Percentiles rank a stretch among this genome's conserved stretches.
Evolutionary conservation across 73 alveolate genomes (phyloP).

Genomic region (Stentor coeruleus): DNA sequence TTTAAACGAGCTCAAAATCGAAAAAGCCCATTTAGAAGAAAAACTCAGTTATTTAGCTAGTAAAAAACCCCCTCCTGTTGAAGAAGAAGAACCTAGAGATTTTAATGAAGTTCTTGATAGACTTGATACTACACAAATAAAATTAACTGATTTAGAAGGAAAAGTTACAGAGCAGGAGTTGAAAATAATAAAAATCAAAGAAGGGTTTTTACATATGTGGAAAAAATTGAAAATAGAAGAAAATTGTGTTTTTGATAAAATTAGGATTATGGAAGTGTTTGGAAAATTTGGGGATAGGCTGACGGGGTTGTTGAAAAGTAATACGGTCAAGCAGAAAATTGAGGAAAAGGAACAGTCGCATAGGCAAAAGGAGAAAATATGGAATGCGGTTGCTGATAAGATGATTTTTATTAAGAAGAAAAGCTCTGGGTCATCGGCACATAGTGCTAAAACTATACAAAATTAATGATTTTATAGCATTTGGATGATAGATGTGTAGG

Average conservation of each 20-base stretch:
- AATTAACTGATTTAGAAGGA: neutral
- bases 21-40: neutral
- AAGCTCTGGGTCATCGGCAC: too few relatives aligned
- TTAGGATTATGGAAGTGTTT: neutral
- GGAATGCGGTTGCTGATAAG: constrained; percentile 3
- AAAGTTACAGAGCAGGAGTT: neutral
- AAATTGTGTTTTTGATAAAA: neutral
- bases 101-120: neutral
- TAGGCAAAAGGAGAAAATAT: neutral
- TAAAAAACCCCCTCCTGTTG: neutral
- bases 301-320: neutral
- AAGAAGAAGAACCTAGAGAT: neutral
- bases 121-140: neutral
- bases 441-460: too few relatives aligned
- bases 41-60: too few relatives aligned
- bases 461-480: too few relatives aligned
- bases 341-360: neutral
- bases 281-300: neutral
- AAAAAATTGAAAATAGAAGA: neutral
- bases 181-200: neutral
- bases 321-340: neutral
- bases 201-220: neutral
- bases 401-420: neutral
- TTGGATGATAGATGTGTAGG: too few relatives aligned
- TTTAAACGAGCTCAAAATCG: neutral